A percentile compares a stretch with the other conserved stretches of the same genome.
phyloP scores from a whole-genome alignment of 768 basidiomycete species.

The Mrakia gelida region DNA sequence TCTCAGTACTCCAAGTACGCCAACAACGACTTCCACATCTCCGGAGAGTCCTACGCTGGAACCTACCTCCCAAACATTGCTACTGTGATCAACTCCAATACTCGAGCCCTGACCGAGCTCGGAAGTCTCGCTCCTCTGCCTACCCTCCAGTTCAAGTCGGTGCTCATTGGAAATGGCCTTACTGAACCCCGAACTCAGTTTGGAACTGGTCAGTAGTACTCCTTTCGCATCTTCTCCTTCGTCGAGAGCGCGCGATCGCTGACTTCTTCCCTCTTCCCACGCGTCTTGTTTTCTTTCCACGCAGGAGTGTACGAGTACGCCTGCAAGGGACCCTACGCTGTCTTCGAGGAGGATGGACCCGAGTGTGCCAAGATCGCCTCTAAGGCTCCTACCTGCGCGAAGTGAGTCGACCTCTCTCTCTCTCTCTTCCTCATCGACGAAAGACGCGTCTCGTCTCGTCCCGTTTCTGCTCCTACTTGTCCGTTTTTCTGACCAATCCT shows the following conservation, averaged over 20 bases:
- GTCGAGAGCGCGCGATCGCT: constrained; percentile 39
- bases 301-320: constrained; percentile 69
- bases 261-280: neutral
- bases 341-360: constrained; percentile 63
- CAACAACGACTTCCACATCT: constrained; percentile 46
- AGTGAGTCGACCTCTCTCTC: neutral
- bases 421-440: too few species aligned
- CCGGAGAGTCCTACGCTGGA: constrained; percentile 55
- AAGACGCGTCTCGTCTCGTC: neutral
- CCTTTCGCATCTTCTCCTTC: neutral
- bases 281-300: neutral
- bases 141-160: constrained; percentile 72
- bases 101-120: constrained; percentile 45
- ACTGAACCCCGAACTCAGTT: constrained; percentile 72
- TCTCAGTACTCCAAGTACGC: constrained; percentile 64
- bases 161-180: constrained; percentile 74
- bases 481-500: neutral
- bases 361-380: constrained; percentile 60
- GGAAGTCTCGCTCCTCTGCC: constrained; percentile 48
- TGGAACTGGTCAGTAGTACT: neutral
- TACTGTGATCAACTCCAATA: constrained; percentile 54
- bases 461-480: neutral
- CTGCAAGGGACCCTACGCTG: constrained; percentile 58
- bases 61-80: constrained; percentile 18
- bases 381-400: constrained; percentile 70